Conservation (phyloP, 495 filamentous ascomycete species). For the Penicillium dipodomyicola region DNA sequence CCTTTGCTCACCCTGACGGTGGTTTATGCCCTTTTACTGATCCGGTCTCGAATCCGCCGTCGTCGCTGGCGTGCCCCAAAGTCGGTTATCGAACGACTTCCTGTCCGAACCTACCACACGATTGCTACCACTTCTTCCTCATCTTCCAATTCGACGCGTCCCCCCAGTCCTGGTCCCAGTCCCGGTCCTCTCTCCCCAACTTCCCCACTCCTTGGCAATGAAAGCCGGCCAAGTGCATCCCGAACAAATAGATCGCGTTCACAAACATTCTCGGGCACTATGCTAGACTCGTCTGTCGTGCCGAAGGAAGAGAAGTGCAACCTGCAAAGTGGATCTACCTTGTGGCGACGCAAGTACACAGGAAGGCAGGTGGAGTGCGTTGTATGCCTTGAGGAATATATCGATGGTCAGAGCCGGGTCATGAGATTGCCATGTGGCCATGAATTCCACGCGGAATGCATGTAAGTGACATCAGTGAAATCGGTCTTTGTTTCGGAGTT, state of each 20-base stretch:
- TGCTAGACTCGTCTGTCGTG: slow-evolving; percentile 35
- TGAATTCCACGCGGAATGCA: slow-evolving; percentile 97
- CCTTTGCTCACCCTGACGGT: slow-evolving; percentile 88
- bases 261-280: slow-evolving; percentile 59
- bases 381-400: slow-evolving; percentile 96
- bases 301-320: slow-evolving; percentile 41
- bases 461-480: slow-evolving; percentile 63
- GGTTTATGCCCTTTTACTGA: slow-evolving; percentile 84
- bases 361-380: slow-evolving; percentile 90
- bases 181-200: slow-evolving; percentile 61
- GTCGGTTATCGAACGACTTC: slow-evolving; percentile 90
- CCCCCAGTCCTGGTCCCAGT: slow-evolving; percentile 46
- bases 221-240: slow-evolving; percentile 28
- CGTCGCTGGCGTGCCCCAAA: slow-evolving; percentile 95
- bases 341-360: slow-evolving; percentile 78
- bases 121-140: slow-evolving; percentile 57
- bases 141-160: slow-evolving; percentile 52
- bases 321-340: slow-evolving; percentile 51
- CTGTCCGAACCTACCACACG: slow-evolving; percentile 90
- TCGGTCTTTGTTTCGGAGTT: background rate
- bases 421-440: slow-evolving; percentile 99
- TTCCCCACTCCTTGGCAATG: slow-evolving; percentile 63
- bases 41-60: slow-evolving; percentile 85
- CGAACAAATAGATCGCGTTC: slow-evolving; percentile 57
- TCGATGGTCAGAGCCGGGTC: slow-evolving; percentile 89